These are phyloP conservation scores for Lotmaria passim DNA, from an alignment of 208 protist species.

Conservation along the genomic window DNA sequence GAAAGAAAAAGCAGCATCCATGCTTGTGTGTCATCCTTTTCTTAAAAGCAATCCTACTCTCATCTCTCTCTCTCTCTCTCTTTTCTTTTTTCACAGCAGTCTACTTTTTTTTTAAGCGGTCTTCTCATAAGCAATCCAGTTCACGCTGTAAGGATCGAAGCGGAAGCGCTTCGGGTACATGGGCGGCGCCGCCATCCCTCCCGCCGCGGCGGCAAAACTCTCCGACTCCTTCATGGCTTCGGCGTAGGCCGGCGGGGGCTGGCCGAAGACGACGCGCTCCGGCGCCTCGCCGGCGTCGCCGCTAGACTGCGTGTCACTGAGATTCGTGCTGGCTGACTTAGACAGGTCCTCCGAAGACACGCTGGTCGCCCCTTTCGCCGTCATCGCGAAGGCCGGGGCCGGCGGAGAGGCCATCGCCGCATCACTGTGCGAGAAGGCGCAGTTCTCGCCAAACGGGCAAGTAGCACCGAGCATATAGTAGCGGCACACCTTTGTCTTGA, in stretches of 20 bases:
- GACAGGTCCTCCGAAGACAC: conserved; percentile 34
- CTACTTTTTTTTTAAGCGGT: conserved; percentile 15
- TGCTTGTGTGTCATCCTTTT: too few species aligned
- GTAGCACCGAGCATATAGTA: conserved; percentile 68
- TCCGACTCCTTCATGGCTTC: conserved; percentile 57
- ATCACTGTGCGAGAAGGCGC: conserved; percentile 88
- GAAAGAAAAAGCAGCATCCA: too few species aligned
- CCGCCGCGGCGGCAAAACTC: conserved; percentile 1
- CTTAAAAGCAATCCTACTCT: too few species aligned
- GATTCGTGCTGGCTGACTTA: conserved; percentile 31
- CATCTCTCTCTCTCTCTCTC: background rate
- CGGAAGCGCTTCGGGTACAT: conserved; percentile 86
- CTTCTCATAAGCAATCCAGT: conserved; percentile 62
- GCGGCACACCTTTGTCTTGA: conserved; percentile 88
- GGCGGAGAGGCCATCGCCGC: conserved; percentile 31
- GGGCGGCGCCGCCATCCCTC: conserved; percentile 44
- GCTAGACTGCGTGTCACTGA: conserved; percentile 36
- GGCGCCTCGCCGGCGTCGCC: conserved; percentile 31
- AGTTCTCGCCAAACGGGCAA: conserved; percentile 85
- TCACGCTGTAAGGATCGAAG: conserved; percentile 87
- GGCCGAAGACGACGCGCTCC: conserved; percentile 38
- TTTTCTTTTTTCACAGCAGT: background rate
- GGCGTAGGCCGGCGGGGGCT: conserved; percentile 76
- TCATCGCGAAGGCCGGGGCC: conserved; percentile 13
- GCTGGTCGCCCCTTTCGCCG: conserved; percentile 22